Evolutionary conservation across 2,329 filamentous ascomycete genomes (phyloP).

Genomic region (Trichophyton rubrum): DNA sequence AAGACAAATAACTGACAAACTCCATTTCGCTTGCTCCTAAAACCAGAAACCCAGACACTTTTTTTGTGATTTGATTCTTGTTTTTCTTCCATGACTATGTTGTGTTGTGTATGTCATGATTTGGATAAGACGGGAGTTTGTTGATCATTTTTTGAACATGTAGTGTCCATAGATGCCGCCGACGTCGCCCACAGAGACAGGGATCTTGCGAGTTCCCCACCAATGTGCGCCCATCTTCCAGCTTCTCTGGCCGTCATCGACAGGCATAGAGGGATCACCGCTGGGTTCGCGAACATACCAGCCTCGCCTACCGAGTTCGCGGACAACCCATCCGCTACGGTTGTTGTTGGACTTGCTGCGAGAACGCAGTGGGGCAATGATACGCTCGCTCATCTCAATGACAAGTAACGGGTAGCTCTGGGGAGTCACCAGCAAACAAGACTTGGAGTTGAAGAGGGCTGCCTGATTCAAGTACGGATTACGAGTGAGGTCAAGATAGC

Average conservation of each 20-base stretch:
- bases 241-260: constrained; percentile 46
- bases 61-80: background rate
- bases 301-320: constrained; percentile 55
- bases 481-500: constrained; percentile 66
- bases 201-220: constrained; percentile 68
- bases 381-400: constrained; percentile 59
- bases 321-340: constrained; percentile 57
- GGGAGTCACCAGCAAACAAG: constrained; percentile 45
- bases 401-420: constrained; percentile 60
- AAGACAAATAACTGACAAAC: background rate
- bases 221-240: constrained; percentile 80
- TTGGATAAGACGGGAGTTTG: background rate
- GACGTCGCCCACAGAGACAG: constrained; percentile 43
- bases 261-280: constrained; percentile 19
- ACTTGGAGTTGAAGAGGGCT: constrained; percentile 45
- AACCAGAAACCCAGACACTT: background rate
- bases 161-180: constrained; percentile 49
- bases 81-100: background rate
- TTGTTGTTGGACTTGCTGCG: constrained; percentile 39
- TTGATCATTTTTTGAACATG: constrained; percentile 42
- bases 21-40: constrained; percentile 1
- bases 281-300: constrained; percentile 47
- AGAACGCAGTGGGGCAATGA: constrained; percentile 53
- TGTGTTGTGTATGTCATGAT: background rate
- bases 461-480: constrained; percentile 46